Base-by-base conservation (phyloP, 2,329 filamentous ascomycete genomes). In the Fusarium sp. region DNA sequence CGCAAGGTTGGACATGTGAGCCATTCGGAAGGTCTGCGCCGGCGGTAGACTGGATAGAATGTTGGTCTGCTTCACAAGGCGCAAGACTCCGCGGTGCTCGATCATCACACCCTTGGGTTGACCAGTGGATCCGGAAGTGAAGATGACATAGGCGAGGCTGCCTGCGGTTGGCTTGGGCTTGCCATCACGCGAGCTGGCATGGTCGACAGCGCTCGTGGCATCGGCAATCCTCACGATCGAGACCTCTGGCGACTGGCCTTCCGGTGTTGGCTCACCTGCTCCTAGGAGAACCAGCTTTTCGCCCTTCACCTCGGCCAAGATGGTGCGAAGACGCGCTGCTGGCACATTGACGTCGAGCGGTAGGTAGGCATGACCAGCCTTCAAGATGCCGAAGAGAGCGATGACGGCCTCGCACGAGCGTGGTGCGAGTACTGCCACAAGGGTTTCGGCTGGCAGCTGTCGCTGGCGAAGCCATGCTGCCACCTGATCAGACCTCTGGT, bases 91-190 rank as follows among this genome's bases (percentile, higher is more conserved):
- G 2, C 75, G 74, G 16, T 77, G 75, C 54, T 77, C 72, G 27
- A 77, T 58, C 71, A 87, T 83, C 20, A 88, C 86, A 35, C 87
- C 87, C 77, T 88, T 88, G 3, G 87, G 87, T 31, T 80, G 79
- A 3, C 87, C 87, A 0, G 87, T 88, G 8, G 85, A 88, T 3
- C 87, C 87, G 6, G 86, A 88, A 7, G 87, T 88, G 70, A 87
- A 88, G 74, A 88, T 85, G 67, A 87, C 85, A 27, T 79, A 79
- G 3, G 73, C 73, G 0, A 77, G 71, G 4, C 66, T 73, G 5
- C 56, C 64, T 0, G 68, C 67, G 0, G 61, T 54, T 8, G 67
- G 70, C 2, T 14, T 58, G 4, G 13, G 25, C n/a, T 22, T 14
- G 7, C 31, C 20, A 4, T 6, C 7, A 22, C 29, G 0, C 5